Evolutionary conservation across 2,329 filamentous ascomycete species (phyloP).

Genomic region (Monilinia fructicola): DNA sequence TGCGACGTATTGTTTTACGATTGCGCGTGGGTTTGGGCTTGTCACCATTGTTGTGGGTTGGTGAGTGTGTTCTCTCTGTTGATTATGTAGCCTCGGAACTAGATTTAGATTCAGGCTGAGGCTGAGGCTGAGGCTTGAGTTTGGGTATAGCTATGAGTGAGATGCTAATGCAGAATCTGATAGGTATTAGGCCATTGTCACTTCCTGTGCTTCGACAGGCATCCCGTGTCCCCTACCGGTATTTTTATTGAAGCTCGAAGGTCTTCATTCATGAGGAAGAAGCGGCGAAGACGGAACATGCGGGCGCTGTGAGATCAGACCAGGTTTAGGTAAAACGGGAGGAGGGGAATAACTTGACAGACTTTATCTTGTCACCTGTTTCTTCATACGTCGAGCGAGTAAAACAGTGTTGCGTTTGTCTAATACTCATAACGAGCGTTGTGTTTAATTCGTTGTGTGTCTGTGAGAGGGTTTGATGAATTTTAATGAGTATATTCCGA

Average conservation of each 20-base stretch:
- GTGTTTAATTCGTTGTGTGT: too few relatives aligned
- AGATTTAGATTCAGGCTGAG: too few relatives aligned
- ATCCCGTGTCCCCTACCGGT: constrained; percentile 28
- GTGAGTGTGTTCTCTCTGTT: neutral
- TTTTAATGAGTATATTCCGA: too few relatives aligned
- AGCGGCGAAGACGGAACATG: constrained; percentile 23
- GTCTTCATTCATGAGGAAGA: constrained; percentile 22
- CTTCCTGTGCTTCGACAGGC: constrained; percentile 26
- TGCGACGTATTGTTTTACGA: constrained; percentile 26
- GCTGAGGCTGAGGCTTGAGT: too few relatives aligned
- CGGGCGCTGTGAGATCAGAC: constrained; percentile 18
- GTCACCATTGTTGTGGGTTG: constrained; percentile 27
- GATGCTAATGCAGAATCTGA: neutral
- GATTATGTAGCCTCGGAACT: too few relatives aligned
- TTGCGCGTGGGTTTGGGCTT: constrained; percentile 27
- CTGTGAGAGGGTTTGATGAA: too few relatives aligned
- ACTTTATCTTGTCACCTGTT: too few relatives aligned
- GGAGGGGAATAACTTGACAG: neutral
- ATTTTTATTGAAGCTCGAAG: constrained; percentile 24
- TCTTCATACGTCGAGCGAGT: too few relatives aligned
- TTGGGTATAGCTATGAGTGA: neutral
- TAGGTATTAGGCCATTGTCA: constrained; percentile 26
- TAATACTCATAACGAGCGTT: too few relatives aligned
- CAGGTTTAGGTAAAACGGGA: neutral
- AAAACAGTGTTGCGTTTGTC: too few relatives aligned